These are phyloP conservation scores for Haplosporangium sp. DNA, from an alignment of 371 early-diverging fungal species.

Conservation along the genomic window DNA sequence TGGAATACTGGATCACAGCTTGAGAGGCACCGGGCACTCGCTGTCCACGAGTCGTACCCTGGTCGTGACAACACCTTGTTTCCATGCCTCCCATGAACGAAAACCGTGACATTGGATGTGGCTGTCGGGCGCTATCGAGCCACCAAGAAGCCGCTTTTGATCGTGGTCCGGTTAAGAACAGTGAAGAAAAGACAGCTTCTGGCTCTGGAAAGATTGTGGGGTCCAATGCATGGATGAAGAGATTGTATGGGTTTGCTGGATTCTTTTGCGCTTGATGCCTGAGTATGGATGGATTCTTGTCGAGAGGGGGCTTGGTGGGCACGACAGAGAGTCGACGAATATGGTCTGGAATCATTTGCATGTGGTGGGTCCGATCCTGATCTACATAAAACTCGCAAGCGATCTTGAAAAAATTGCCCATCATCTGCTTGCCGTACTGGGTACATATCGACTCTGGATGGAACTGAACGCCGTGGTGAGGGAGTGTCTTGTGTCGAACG, in stretches of 20 bases:
- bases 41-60: not conserved
- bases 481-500: constrained; percentile 74
- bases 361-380: not conserved
- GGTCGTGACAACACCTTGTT: constrained; percentile 18
- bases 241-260: constrained; percentile 20
- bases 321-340: constrained; percentile 34
- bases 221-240: constrained; percentile 49
- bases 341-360: constrained; percentile 25
- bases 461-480: constrained; percentile 94
- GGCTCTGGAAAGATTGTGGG: constrained; percentile 46
- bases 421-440: constrained; percentile 75
- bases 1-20: constrained; percentile 55
- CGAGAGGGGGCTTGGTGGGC: constrained; percentile 13
- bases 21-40: constrained; percentile 60
- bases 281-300: not conserved
- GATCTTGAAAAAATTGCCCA: constrained; percentile 78
- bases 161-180: constrained; percentile 47
- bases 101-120: constrained; percentile 55
- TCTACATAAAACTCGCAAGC: constrained; percentile 58
- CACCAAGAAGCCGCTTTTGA: constrained; percentile 56
- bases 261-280: not conserved
- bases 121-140: constrained; percentile 56
- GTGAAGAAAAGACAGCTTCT: constrained; percentile 42
- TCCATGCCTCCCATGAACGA: constrained; percentile 52
- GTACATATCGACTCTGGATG: constrained; percentile 97